phyloP scores from a whole-genome alignment of 306 rosid species.

The Acacia crassicarpa region DNA sequence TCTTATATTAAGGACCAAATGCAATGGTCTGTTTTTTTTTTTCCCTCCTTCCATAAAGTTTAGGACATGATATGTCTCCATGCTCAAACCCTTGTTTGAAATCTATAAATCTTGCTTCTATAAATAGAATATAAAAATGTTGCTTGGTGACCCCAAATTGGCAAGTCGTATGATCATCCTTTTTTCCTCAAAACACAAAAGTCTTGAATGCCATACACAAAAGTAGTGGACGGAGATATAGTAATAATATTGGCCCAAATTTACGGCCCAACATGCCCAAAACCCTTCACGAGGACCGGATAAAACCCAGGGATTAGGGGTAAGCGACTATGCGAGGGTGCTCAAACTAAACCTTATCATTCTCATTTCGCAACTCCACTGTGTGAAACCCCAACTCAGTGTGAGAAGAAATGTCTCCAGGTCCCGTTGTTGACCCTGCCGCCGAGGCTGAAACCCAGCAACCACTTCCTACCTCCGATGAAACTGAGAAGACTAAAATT shows the following conservation, averaged over 20 bases:
- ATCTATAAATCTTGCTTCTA: no score
- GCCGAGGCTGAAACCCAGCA: constrained; percentile 38
- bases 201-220: no score
- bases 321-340: neutral
- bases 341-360: neutral
- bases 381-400: constrained; percentile 12
- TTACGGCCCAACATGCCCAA: constrained; percentile 35
- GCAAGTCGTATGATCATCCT: no score
- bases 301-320: constrained; percentile 8
- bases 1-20: no score
- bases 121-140: no score
- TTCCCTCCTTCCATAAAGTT: no score
- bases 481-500: constrained; percentile 44
- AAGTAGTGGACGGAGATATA: neutral
- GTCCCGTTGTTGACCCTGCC: constrained; percentile 58
- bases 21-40: no score
- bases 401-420: constrained; percentile 64
- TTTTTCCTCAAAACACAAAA: no score
- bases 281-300: constrained; percentile 29
- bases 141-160: no score
- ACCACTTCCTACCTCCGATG: constrained; percentile 37
- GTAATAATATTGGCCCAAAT: constrained; percentile 3
- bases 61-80: no score
- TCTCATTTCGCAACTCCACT: constrained; percentile 8
- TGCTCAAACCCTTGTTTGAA: no score